Conservation (phyloP, 208 protist genomes). For the Wallacemonas sp. region DNA sequence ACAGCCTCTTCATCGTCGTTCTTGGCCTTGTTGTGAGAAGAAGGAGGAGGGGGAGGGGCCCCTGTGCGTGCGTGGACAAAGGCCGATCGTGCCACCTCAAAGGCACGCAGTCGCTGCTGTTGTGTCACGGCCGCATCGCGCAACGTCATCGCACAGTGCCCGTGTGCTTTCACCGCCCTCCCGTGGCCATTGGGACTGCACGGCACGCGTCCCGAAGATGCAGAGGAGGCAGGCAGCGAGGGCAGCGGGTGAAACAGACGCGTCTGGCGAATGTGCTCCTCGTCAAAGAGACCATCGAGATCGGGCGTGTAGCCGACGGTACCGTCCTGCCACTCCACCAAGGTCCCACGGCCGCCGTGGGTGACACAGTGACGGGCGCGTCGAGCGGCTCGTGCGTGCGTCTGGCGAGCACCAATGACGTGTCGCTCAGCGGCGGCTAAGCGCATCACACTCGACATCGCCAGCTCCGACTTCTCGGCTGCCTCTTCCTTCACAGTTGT, state of each 20-base stretch:
- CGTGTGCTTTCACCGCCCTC: no score
- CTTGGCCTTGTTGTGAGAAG: no score
- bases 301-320: slow-evolving; percentile 63
- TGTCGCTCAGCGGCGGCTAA: neutral
- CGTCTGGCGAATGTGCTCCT: slow-evolving; percentile 45
- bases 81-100: slow-evolving; percentile 2
- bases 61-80: slow-evolving; percentile 10
- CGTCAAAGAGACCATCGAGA: slow-evolving; percentile 54
- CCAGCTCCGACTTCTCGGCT: no score
- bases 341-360: slow-evolving; percentile 20
- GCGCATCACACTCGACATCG: no score
- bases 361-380: neutral
- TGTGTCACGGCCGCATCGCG: slow-evolving; percentile 45
- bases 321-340: slow-evolving; percentile 71
- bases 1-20: no score
- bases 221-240: neutral
- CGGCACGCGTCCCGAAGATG: no score
- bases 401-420: neutral
- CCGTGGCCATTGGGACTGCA: no score
- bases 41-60: no score
- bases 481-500: no score
- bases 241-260: slow-evolving; percentile 52
- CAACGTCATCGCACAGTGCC: slow-evolving; percentile 41
- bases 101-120: slow-evolving; percentile 40
- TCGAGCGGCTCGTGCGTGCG: neutral